phyloP scores from a whole-genome alignment of 192 early-diverging fungal genomes.

The Coemansia sp. region DNA sequence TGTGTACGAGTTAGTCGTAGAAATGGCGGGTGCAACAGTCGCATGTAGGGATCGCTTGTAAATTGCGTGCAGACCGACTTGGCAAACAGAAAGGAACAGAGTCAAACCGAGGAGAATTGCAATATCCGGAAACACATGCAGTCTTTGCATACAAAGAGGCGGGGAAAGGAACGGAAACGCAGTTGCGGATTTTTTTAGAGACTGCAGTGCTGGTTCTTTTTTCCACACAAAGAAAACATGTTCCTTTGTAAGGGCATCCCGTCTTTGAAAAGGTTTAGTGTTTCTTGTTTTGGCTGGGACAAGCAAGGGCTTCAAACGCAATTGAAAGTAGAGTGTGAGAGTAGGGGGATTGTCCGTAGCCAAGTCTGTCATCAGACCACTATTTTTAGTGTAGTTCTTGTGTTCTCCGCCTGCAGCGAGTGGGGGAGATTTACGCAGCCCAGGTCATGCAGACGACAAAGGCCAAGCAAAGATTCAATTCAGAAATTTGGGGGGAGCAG shows the following conservation, averaged over 20 bases:
- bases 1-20: no score
- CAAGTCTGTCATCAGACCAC: background rate
- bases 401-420: background rate
- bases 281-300: conserved; percentile 7
- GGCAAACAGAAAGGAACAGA: background rate
- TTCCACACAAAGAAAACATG: background rate
- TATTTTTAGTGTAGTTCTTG: background rate
- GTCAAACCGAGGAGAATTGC: background rate
- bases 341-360: background rate
- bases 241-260: background rate
- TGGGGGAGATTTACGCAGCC: background rate
- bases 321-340: background rate
- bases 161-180: background rate
- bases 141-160: conserved; percentile 9
- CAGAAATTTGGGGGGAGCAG: background rate
- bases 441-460: conserved; percentile 4
- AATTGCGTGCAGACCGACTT: background rate
- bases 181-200: conserved; percentile 2
- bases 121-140: conserved; percentile 1
- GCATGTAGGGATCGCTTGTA: background rate
- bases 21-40: background rate
- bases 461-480: background rate
- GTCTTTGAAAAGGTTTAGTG: background rate
- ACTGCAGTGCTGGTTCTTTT: background rate
- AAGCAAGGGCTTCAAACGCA: conserved; percentile 4